Percentiles rank a stretch among this genome's conserved stretches.
Evolutionary conservation across 257 asterid species (phyloP).

Genomic region (Jacaranda copaia): DNA sequence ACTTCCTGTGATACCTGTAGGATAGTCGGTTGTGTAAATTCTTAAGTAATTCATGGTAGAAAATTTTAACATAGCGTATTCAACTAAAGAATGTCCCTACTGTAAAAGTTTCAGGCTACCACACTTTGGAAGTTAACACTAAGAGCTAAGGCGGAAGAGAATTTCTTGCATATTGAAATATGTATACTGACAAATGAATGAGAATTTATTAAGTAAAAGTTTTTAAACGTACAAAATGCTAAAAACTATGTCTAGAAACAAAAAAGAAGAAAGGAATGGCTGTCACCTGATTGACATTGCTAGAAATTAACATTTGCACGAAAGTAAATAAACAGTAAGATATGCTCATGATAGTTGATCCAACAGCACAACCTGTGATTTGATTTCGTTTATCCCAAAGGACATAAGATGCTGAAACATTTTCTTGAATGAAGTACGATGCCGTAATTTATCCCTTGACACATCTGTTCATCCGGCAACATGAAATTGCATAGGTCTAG

Average conservation of each 20-base stretch:
- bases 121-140: not conserved
- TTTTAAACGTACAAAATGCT: constrained; percentile 10
- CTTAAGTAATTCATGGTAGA: not conserved
- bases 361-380: constrained; percentile 21
- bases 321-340: constrained; percentile 3
- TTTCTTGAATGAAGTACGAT: constrained; percentile 25
- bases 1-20: not conserved
- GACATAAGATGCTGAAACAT: constrained; percentile 19
- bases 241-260: constrained; percentile 12
- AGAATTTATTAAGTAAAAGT: not conserved
- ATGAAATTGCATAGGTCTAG: constrained; percentile 9
- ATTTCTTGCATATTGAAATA: constrained; percentile 4
- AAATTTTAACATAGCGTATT: not conserved
- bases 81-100: constrained; percentile 10
- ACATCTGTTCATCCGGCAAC: constrained; percentile 33
- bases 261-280: not conserved
- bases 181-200: not conserved
- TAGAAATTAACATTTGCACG: not conserved
- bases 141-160: constrained; percentile 11
- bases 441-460: constrained; percentile 10
- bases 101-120: constrained; percentile 5
- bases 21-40: not conserved
- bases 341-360: not conserved
- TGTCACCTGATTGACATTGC: not conserved
- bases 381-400: constrained; percentile 23